Conservation (phyloP, 2,329 filamentous ascomycete genomes). For the Aureobasidium namibiae region DNA sequence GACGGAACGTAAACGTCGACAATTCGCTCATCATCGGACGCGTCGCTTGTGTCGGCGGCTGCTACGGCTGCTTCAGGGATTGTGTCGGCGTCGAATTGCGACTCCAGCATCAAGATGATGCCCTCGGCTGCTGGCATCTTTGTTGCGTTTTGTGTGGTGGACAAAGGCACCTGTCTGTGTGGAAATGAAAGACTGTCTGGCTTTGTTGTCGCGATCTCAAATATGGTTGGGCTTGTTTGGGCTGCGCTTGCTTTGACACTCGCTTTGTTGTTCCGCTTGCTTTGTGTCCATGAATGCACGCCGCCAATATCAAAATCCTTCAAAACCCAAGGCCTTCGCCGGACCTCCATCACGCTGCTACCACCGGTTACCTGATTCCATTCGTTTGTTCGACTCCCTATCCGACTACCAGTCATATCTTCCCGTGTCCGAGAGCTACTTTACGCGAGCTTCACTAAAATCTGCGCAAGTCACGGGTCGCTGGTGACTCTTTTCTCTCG, state of each 20-base stretch:
- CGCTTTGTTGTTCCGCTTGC: not conserved
- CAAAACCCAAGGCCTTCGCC: not conserved
- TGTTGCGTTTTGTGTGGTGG: not conserved
- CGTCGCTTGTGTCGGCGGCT: not conserved
- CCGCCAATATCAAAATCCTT: not conserved
- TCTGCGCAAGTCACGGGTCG: not conserved
- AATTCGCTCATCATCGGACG: not conserved
- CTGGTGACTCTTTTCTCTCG: not conserved
- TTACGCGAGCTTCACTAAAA: too few relatives aligned
- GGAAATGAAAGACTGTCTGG: not conserved
- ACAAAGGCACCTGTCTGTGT: not conserved
- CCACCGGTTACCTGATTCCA: not conserved
- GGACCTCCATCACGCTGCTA: not conserved
- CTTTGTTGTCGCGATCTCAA: not conserved
- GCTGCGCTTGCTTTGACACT: not conserved
- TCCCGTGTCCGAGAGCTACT: too few relatives aligned
- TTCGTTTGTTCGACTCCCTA: too few relatives aligned
- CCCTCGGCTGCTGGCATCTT: conserved; percentile 3
- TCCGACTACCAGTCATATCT: too few relatives aligned
- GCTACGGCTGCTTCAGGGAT: conserved; percentile 3
- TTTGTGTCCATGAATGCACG: not conserved
- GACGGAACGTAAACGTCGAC: conserved; percentile 29
- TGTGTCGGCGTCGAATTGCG: conserved; percentile 9
- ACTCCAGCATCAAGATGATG: conserved; percentile 1
- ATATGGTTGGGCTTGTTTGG: not conserved